Percentiles rank a stretch among this genome's conserved stretches.
Evolutionary conservation across 345 rosid genomes (phyloP).

Genomic region (Eutrema heterophyllum): DNA sequence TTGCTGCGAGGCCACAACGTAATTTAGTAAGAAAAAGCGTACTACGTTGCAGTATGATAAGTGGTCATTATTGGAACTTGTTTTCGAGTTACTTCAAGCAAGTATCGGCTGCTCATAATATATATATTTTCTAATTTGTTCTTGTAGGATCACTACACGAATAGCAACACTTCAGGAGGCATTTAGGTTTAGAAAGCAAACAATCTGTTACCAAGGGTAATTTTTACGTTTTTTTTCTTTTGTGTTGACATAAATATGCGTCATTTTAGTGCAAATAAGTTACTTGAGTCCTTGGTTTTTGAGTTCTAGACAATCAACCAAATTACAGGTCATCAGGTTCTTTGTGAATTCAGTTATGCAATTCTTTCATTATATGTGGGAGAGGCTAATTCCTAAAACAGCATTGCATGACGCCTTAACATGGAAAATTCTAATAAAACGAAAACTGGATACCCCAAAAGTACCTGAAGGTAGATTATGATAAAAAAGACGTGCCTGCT

Average conservation of each 20-base stretch:
- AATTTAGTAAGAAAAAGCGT: not conserved
- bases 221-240: not conserved
- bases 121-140: not conserved
- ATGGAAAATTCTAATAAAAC: not conserved
- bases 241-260: not conserved
- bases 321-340: not conserved
- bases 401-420: conserved; percentile 3
- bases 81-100: not conserved
- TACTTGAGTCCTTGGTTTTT: not conserved
- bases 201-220: not conserved
- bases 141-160: not conserved
- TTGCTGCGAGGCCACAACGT: not conserved
- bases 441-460: conserved; percentile 11
- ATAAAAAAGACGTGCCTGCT: conserved; percentile 86
- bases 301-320: conserved; percentile 4
- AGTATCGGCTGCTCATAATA: not conserved
- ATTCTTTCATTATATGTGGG: not conserved
- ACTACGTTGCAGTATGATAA: not conserved
- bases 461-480: conserved; percentile 89
- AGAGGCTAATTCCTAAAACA: not conserved
- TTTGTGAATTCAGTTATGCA: not conserved
- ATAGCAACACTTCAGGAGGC: not conserved
- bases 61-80: not conserved
- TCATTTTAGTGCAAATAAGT: not conserved
- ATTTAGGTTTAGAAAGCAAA: not conserved